Evolutionary conservation across 208 protist genomes (phyloP).

Genomic region (Crithidia bombi): DNA sequence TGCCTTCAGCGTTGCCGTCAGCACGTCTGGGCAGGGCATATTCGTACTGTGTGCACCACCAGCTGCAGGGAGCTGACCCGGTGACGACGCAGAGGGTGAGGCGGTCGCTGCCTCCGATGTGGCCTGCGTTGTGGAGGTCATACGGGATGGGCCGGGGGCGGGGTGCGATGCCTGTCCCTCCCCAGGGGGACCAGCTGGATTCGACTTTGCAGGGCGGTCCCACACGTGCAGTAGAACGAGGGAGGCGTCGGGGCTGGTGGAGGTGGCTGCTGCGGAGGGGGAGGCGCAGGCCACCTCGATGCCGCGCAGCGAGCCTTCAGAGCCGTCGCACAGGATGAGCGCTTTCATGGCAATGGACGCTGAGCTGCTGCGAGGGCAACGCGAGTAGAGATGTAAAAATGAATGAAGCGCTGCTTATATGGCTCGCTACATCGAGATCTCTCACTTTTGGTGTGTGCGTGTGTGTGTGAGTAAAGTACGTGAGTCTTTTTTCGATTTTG

Average conservation of each 20-base stretch:
- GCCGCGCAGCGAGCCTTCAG: constrained; percentile 60
- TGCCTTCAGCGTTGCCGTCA: constrained; percentile 40
- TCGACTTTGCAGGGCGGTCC: constrained; percentile 12
- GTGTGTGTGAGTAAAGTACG: no score
- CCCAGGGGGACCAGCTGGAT: neutral
- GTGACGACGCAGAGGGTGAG: neutral
- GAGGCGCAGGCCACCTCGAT: constrained; percentile 69
- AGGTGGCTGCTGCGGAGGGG: constrained; percentile 32
- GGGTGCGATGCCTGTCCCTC: neutral
- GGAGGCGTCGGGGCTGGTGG: constrained; percentile 43
- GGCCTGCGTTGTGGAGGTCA: neutral
- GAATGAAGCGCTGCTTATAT: no score
- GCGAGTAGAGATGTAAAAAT: constrained; percentile 4
- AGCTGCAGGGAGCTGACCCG: neutral
- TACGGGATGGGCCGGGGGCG: neutral
- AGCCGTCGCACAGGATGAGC: constrained; percentile 83
- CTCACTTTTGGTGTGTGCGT: no score
- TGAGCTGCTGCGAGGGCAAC: neutral
- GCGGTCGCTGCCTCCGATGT: neutral
- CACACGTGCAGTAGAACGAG: constrained; percentile 80
- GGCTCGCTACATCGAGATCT: no score
- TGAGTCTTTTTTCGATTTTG: no score
- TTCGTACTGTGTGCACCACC: neutral
- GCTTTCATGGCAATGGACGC: constrained; percentile 12
- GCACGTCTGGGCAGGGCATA: constrained; percentile 35